These are phyloP conservation scores for Tritrichomonas foetus DNA, from an alignment of 208 protist species.

Conservation along the genomic window DNA sequence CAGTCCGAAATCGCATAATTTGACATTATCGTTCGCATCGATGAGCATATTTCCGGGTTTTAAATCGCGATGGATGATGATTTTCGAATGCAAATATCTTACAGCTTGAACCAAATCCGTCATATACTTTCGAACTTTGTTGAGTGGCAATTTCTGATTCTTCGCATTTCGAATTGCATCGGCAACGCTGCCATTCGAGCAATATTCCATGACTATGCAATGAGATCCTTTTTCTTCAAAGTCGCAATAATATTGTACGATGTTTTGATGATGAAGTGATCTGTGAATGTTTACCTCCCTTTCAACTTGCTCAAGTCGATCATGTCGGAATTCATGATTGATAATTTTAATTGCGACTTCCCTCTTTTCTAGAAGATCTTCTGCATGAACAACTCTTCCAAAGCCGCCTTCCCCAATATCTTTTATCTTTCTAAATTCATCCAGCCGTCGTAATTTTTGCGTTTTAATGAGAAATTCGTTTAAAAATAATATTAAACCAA, in stretches of 20 bases:
- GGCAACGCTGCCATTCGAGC: background rate
- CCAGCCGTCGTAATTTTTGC: too few relatives aligned
- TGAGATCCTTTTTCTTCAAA: background rate
- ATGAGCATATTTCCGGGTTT: conserved; percentile 24
- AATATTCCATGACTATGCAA: conserved; percentile 35
- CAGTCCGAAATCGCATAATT: conserved; percentile 26
- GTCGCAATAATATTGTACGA: background rate
- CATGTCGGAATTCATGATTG: background rate
- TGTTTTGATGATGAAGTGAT: background rate
- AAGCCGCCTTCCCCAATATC: background rate
- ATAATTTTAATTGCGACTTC: conserved; percentile 17
- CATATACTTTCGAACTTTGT: background rate
- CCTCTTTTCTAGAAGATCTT: background rate
- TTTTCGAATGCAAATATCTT: conserved; percentile 26
- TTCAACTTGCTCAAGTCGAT: background rate
- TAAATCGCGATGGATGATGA: background rate
- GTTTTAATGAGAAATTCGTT: too few relatives aligned
- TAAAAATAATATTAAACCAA: too few relatives aligned
- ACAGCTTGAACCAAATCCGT: background rate
- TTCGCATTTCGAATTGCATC: background rate
- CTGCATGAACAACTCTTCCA: background rate
- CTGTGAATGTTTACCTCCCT: background rate
- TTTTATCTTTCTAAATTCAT: too few relatives aligned
- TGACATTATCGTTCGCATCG: background rate
- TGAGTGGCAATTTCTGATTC: background rate